Evolutionary conservation across 495 filamentous ascomycete species (phyloP).

Genomic region (Penicillium flavigenum): DNA sequence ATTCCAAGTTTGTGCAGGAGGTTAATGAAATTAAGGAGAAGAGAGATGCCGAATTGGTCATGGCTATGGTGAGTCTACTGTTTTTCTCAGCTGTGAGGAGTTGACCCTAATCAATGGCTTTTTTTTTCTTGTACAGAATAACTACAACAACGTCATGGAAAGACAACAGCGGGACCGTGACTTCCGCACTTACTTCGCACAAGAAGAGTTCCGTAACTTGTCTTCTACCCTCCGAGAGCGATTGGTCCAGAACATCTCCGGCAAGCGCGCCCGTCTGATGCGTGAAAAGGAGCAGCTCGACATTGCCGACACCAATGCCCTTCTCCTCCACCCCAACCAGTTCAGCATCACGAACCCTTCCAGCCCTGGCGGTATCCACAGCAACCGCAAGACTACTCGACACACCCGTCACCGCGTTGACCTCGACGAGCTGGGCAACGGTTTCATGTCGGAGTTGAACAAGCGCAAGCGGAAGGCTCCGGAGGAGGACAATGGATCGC

Average conservation of each 20-base stretch:
- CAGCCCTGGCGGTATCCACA: slow-evolving; percentile 77
- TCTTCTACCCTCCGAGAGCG: slow-evolving; percentile 78
- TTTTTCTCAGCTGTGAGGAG: background rate
- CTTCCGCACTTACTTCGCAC: slow-evolving; percentile 66
- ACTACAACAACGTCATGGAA: slow-evolving; percentile 44
- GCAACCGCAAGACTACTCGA: slow-evolving; percentile 81
- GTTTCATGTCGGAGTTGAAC: slow-evolving; percentile 57
- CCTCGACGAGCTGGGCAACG: slow-evolving; percentile 69
- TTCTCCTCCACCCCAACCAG: slow-evolving; percentile 88
- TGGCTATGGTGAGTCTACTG: slow-evolving; percentile 63
- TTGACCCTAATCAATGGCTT: background rate
- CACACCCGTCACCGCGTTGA: slow-evolving; percentile 79
- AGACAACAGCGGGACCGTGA: slow-evolving; percentile 43
- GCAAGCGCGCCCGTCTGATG: slow-evolving; percentile 71
- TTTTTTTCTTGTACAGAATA: slow-evolving; percentile 29
- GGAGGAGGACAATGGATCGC: slow-evolving; percentile 71
- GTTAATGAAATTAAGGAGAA: slow-evolving; percentile 83
- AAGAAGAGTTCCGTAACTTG: slow-evolving; percentile 77
- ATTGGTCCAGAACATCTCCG: slow-evolving; percentile 70
- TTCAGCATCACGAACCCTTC: slow-evolving; percentile 79
- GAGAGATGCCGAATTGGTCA: slow-evolving; percentile 73
- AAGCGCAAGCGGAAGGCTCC: slow-evolving; percentile 77
- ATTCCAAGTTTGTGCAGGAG: slow-evolving; percentile 75
- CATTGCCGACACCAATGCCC: slow-evolving; percentile 81
- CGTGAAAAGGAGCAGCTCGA: slow-evolving; percentile 89